Evolutionary conservation across 345 rosid genomes (phyloP), one percentile per base, ranked within the genome.

Genomic region (Zanthoxylum bungeanum): DNA sequence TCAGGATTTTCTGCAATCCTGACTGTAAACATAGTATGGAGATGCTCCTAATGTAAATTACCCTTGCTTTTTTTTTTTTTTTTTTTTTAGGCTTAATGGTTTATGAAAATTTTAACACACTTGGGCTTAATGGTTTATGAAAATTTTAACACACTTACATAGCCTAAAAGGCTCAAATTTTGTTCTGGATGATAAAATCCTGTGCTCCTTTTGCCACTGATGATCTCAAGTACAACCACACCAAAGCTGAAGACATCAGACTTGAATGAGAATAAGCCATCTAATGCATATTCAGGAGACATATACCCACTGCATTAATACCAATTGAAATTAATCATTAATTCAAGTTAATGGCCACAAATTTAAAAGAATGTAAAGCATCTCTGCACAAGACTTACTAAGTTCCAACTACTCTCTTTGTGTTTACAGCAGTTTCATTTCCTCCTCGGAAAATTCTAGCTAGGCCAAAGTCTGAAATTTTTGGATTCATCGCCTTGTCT

Each of bases 401-500:
- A 37, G 97, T 92, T 72, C 96, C 92, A 0, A 88, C 87, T 7
- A 92, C 88, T 74, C 86, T 77, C 31, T 75, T 74, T 19, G 96
- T 92, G 77, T 72, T 84, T 31, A 73, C 89, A 17, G 79, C 83
- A 56, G 80, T 83, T 78, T 80, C 78, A 40, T 85, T 83, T 55
- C 82, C 86, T 28, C 84, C 85, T n/a, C n/a, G n/a, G 37, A 89
- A 89, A n/a, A 88, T 88, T 69, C 87, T 84, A 37, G 93, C 92
- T 81, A 88, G 69, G 5, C 96, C 93, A 64, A 92, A 89, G 74
- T 92, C 97, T 1, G 91, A 92, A 30, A 88, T 89, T 73, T 88
- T 92, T 21, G 93, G 92, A 47, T 83, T 84, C 96, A 89, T 85
- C 68, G 84, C 88, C 24, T 66, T 87, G 27, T 92, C 96, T 56